Evolutionary conservation across 2,329 filamentous ascomycete species (phyloP).

Genomic region (Leptosphaerulina australis): DNA sequence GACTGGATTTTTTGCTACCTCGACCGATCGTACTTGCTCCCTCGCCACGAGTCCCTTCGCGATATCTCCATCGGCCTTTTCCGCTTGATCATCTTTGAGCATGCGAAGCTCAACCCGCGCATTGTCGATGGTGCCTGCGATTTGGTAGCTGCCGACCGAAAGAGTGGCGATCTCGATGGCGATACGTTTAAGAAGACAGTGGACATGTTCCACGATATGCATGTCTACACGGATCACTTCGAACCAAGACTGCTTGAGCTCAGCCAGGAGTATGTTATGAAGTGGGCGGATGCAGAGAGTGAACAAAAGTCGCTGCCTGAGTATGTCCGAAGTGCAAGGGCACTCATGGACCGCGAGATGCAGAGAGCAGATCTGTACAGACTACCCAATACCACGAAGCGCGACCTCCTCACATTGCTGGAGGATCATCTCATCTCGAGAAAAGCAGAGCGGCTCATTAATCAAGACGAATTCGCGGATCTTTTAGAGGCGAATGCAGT

Average conservation of each 20-base stretch:
- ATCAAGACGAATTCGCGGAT: conserved; percentile 70
- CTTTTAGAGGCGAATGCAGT: conserved; percentile 75
- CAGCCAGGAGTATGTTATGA: conserved; percentile 70
- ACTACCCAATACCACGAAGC: conserved; percentile 81
- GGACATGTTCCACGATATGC: conserved; percentile 82
- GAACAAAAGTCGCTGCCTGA: conserved; percentile 67
- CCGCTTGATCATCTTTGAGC: conserved; percentile 64
- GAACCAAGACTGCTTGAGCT: conserved; percentile 74
- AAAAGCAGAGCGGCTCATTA: conserved; percentile 63
- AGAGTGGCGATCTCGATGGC: conserved; percentile 62
- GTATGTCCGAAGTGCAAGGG: conserved; percentile 74
- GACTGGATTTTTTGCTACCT: conserved; percentile 93
- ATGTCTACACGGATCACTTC: conserved; percentile 78
- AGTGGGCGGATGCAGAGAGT: conserved; percentile 72
- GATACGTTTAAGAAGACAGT: conserved; percentile 73
- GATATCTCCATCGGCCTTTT: conserved; percentile 82
- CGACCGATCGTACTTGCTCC: conserved; percentile 85
- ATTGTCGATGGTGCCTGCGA: conserved; percentile 75
- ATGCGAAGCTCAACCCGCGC: conserved; percentile 58
- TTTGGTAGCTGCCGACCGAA: conserved; percentile 75
- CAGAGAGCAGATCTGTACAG: conserved; percentile 79
- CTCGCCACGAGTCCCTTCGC: conserved; percentile 76
- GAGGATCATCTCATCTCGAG: conserved; percentile 74
- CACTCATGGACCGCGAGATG: conserved; percentile 73
- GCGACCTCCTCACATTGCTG: conserved; percentile 73